A percentile compares a stretch with the other conserved stretches of the same genome.
Conservation (phyloP, 2,329 filamentous ascomycete species). For the Colletotrichum lupini region DNA sequence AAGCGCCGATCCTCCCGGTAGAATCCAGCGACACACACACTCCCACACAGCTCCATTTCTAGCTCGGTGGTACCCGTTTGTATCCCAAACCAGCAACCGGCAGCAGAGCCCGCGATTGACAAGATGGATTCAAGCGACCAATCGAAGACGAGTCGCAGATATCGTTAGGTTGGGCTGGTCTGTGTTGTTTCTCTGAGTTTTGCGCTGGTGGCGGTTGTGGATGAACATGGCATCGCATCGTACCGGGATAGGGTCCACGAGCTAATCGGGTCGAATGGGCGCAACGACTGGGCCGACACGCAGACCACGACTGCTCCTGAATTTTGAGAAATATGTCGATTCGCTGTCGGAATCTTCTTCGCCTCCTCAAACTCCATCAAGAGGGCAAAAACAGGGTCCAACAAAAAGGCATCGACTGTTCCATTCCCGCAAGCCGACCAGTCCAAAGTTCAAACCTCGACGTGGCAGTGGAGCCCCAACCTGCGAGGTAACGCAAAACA, state of each 20-base stretch:
- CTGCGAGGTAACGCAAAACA: slow-evolving; percentile 34
- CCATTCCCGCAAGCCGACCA: slow-evolving; percentile 1
- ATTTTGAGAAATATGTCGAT: neutral
- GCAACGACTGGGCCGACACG: slow-evolving; percentile 25
- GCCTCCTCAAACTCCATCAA: neutral
- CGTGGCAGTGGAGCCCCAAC: slow-evolving; percentile 33
- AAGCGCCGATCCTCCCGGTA: slow-evolving; percentile 23
- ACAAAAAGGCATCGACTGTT: neutral
- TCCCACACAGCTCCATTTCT: slow-evolving; percentile 22
- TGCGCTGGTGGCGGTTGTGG: neutral
- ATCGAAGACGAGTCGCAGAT: slow-evolving; percentile 1
- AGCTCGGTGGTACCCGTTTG: slow-evolving; percentile 12
- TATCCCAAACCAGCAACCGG: neutral
- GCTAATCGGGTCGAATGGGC: slow-evolving; percentile 30
- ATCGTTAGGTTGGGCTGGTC: slow-evolving; percentile 5
- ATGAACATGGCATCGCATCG: slow-evolving; percentile 16
- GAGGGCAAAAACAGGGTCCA: slow-evolving; percentile 14
- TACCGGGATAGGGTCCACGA: slow-evolving; percentile 27
- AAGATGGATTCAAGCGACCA: neutral
- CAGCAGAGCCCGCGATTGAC: neutral
- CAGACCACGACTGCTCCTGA: slow-evolving; percentile 16
- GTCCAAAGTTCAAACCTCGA: slow-evolving; percentile 13
- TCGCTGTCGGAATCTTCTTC: neutral
- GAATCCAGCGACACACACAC: slow-evolving; percentile 28
- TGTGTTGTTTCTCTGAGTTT: slow-evolving; percentile 13